Percentiles rank a stretch among this genome's conserved stretches.
These are phyloP conservation scores for Hirschioporus abietinus DNA, from an alignment of 768 basidiomycete species.

Conservation along the genomic window DNA sequence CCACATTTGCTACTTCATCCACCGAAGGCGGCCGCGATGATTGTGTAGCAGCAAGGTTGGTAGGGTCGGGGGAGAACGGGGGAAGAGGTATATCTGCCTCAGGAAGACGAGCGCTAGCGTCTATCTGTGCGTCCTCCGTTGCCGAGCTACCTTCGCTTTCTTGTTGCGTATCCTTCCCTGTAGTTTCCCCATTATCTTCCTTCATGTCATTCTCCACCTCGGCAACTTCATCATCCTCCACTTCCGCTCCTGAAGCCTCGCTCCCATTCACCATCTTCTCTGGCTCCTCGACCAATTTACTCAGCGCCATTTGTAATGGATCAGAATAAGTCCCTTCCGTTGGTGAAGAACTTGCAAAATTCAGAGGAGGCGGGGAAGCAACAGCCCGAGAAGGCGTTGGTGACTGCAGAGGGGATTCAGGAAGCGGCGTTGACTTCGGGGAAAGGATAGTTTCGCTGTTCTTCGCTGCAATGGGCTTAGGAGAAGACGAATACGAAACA, in stretches of 20 bases:
- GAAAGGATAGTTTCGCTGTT: not conserved
- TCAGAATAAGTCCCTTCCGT: not conserved
- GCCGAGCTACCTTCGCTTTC: not conserved
- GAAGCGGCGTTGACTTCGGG: not conserved
- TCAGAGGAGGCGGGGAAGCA: not conserved
- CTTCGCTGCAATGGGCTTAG: constrained; percentile 25
- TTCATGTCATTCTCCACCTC: not conserved
- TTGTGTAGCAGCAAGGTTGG: constrained; percentile 2
- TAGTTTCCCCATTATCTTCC: not conserved
- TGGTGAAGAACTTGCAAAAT: not conserved
- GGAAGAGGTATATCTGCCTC: not conserved
- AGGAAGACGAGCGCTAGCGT: constrained; percentile 10
- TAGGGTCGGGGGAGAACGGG: not conserved
- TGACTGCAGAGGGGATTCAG: not conserved
- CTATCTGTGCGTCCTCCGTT: not conserved
- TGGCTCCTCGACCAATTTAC: not conserved
- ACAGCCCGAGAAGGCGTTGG: not conserved
- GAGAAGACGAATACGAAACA: constrained; percentile 36
- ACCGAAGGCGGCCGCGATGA: not conserved
- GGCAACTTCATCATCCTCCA: not conserved
- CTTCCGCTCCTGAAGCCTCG: not conserved
- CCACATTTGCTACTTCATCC: constrained; percentile 2
- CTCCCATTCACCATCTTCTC: not conserved
- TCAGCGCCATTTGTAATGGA: not conserved
- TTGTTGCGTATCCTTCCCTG: not conserved